phyloP scores from a whole-genome alignment of 306 rosid species.

The Hylodesmum podocarpum region DNA sequence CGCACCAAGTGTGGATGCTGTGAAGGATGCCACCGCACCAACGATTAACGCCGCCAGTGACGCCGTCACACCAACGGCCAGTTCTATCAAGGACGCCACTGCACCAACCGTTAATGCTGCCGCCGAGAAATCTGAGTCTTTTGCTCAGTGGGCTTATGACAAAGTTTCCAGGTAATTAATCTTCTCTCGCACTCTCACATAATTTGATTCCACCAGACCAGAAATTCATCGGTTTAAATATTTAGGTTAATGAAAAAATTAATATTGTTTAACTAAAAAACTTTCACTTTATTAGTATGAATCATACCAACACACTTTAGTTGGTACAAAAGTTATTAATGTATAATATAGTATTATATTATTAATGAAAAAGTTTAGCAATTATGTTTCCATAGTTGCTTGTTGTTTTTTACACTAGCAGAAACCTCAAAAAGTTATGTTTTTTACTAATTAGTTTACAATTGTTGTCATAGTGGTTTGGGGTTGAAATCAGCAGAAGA shows the following conservation, averaged over 20 bases:
- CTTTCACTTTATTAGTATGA: no score
- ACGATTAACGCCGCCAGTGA: background rate
- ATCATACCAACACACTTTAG: no score
- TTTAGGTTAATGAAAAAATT: no score
- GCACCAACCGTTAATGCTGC: background rate
- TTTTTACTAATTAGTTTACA: background rate
- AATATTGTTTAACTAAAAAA: no score
- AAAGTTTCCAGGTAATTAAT: conserved; percentile 40
- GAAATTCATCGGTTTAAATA: no score
- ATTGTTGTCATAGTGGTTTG: conserved; percentile 30
- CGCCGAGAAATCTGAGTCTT: conserved; percentile 29
- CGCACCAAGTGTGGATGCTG: no score
- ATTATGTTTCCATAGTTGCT: no score
- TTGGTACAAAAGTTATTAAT: no score
- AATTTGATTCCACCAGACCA: no score
- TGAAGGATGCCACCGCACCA: background rate
- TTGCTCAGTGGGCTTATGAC: conserved; percentile 44
- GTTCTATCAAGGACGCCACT: background rate
- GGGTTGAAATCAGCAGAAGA: background rate
- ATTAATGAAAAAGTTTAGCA: no score
- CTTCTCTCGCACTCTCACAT: background rate
- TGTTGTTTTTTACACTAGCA: no score
- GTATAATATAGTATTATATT: no score
- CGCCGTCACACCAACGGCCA: background rate
- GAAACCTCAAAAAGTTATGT: background rate